These are phyloP conservation scores for Serendipita sp. DNA, from an alignment of 768 basidiomycete species.

Conservation along the genomic window DNA sequence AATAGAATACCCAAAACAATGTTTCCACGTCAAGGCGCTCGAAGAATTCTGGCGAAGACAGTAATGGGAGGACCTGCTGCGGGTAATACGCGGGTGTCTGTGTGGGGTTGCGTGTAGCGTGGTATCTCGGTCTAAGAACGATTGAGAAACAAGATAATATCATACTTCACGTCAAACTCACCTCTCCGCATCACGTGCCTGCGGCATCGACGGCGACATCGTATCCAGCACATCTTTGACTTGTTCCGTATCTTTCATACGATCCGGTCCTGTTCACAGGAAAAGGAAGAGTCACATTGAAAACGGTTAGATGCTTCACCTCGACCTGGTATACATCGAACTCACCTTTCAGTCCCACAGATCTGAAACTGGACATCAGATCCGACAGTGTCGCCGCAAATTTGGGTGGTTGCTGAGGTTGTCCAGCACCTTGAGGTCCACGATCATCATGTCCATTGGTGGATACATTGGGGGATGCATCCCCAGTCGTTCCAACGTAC, in stretches of 20 bases:
- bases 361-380: constrained; percentile 87
- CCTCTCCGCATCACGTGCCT: constrained; percentile 93
- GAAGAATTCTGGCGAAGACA: constrained; percentile 74
- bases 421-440: constrained; percentile 14
- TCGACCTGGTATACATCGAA: not conserved
- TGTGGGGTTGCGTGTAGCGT: constrained; percentile 84
- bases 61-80: constrained; percentile 62
- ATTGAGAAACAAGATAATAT: not conserved
- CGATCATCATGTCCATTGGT: not conserved
- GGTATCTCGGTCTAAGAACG: constrained; percentile 73
- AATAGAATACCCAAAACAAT: constrained; percentile 97
- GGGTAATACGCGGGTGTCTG: constrained; percentile 90
- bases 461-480: not conserved
- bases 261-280: constrained; percentile 40
- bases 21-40: constrained; percentile 91
- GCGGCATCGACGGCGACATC: constrained; percentile 76
- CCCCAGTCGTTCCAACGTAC: not conserved
- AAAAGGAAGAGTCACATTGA: not conserved
- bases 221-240: constrained; percentile 88
- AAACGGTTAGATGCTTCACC: not conserved
- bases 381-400: constrained; percentile 73
- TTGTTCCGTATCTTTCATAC: constrained; percentile 74
- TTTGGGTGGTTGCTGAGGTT: constrained; percentile 23
- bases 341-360: constrained; percentile 87
- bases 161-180: constrained; percentile 20